Evolutionary conservation across 257 asterid genomes (phyloP).

Genomic region (Solanum ahanhuiri): DNA sequence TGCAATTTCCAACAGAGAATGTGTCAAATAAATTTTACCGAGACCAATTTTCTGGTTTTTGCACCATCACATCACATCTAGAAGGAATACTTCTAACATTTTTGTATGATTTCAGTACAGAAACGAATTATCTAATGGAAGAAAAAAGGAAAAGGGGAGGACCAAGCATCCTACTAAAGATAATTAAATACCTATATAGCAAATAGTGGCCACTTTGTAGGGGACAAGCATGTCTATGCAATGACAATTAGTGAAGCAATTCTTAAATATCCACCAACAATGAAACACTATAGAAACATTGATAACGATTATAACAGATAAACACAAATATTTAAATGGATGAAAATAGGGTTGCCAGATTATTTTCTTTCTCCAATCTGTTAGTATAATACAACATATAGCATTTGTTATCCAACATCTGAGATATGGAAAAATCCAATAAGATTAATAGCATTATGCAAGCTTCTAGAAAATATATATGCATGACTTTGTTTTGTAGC

Average conservation of each 20-base stretch:
- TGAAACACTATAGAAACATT: not conserved
- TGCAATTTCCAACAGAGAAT: not conserved
- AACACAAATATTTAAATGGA: not conserved
- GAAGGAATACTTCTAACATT: not conserved
- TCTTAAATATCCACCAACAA: not conserved
- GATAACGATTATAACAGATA: not conserved
- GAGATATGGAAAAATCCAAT: not conserved
- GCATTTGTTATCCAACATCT: not conserved
- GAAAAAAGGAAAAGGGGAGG: not conserved
- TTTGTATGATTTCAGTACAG: not conserved
- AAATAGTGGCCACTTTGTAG: not conserved
- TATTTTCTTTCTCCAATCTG: not conserved
- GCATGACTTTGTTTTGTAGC: not conserved
- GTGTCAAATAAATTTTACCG: not conserved
- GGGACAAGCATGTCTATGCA: not conserved
- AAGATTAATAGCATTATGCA: not conserved
- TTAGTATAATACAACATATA: not conserved
- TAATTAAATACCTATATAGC: not conserved
- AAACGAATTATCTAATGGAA: not conserved
- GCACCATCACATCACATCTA: not conserved
- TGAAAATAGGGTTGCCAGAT: not conserved
- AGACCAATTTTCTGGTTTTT: not conserved
- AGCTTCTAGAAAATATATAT: not conserved
- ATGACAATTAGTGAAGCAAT: not conserved
- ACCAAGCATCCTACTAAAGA: not conserved